phyloP scores from a whole-genome alignment of 768 basidiomycete genomes.

The Dacryopinax spathularia region DNA sequence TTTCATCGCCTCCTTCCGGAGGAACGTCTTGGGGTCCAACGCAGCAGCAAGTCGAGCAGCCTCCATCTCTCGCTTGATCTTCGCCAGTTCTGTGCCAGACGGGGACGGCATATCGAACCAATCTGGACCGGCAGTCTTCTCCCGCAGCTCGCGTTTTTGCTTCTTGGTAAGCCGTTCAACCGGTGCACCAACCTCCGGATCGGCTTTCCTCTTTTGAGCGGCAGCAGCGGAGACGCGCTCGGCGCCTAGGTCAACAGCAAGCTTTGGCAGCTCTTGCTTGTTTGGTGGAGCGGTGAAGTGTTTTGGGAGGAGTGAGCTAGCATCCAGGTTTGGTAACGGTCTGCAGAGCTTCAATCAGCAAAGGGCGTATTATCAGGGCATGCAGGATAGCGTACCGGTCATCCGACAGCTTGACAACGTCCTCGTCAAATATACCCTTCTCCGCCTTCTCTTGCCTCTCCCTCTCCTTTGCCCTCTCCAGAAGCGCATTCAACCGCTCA shows the following conservation, averaged over 20 bases:
- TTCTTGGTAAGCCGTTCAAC: slow-evolving; percentile 56
- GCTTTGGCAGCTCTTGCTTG: slow-evolving; percentile 28
- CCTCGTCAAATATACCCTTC: slow-evolving; percentile 22
- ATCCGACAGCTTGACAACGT: slow-evolving; percentile 18
- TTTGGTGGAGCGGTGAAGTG: slow-evolving; percentile 33
- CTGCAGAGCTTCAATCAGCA: slow-evolving; percentile 23
- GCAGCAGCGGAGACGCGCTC: slow-evolving; percentile 39
- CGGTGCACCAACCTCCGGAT: slow-evolving; percentile 49
- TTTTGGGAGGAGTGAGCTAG: slow-evolving; percentile 41
- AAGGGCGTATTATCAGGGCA: background rate
- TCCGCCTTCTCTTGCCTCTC: slow-evolving; percentile 30
- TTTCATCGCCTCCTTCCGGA: slow-evolving; percentile 74
- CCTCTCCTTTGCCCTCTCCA: slow-evolving; percentile 49
- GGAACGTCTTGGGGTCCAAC: slow-evolving; percentile 84
- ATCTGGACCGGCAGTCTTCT: slow-evolving; percentile 56
- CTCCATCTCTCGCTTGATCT: slow-evolving; percentile 71
- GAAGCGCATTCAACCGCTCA: slow-evolving; percentile 46
- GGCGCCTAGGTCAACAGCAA: slow-evolving; percentile 47
- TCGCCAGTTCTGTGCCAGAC: slow-evolving; percentile 60
- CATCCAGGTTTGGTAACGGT: slow-evolving; percentile 48
- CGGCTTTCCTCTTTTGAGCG: slow-evolving; percentile 39
- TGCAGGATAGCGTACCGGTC: background rate
- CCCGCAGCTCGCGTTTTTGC: slow-evolving; percentile 60
- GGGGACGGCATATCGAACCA: slow-evolving; percentile 89
- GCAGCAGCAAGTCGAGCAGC: slow-evolving; percentile 74